A percentile compares a stretch with the other conserved stretches of the same genome.
These are phyloP conservation scores for Helicostylum pulchrum DNA, from an alignment of 192 early-diverging fungal species.

Conservation along the genomic window DNA sequence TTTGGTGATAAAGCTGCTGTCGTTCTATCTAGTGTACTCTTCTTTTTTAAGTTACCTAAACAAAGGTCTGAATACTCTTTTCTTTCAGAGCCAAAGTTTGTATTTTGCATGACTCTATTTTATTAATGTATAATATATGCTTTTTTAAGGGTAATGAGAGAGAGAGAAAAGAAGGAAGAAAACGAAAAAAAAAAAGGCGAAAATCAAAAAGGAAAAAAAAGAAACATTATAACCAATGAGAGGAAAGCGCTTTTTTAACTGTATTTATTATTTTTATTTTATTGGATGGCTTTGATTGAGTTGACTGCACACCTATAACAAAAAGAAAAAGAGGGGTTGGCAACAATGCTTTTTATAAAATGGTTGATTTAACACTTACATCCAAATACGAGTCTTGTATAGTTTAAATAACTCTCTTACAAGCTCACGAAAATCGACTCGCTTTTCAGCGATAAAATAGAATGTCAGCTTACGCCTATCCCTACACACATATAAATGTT, in stretches of 20 bases:
- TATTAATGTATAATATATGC: too few relatives aligned
- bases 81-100: too few relatives aligned
- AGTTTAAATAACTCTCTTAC: conserved; percentile 96
- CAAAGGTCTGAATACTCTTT: too few relatives aligned
- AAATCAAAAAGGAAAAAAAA: conserved; percentile 1
- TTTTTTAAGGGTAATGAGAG: background rate
- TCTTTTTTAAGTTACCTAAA: background rate
- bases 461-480: conserved; percentile 97
- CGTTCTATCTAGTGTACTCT: background rate
- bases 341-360: background rate
- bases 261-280: background rate
- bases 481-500: conserved; percentile 42
- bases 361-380: too few relatives aligned
- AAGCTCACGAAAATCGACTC: conserved; percentile 95
- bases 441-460: conserved; percentile 90
- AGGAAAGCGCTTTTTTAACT: background rate
- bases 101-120: too few relatives aligned
- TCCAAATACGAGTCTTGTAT: conserved; percentile 99
- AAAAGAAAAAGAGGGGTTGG: background rate
- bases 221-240: conserved; percentile 2
- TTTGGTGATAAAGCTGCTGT: background rate
- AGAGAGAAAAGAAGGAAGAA: background rate
- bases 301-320: conserved; percentile 1
- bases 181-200: background rate
- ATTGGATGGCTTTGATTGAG: background rate